Base-by-base conservation (phyloP, 495 filamentous ascomycete species). In the Aspergillus biplanus region DNA sequence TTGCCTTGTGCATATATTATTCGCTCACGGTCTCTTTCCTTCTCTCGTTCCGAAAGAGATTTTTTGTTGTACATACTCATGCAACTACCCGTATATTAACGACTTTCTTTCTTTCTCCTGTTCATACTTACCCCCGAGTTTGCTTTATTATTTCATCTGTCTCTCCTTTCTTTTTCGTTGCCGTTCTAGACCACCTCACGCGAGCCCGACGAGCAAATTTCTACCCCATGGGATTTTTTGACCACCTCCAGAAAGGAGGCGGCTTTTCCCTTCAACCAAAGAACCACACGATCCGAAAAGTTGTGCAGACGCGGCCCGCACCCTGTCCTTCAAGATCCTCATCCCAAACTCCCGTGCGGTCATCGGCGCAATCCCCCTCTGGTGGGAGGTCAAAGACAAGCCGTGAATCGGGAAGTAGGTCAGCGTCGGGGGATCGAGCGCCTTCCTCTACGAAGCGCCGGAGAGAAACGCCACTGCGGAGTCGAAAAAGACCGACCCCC, bases 171-270 rank as follows among this genome's bases (percentile, higher is more conserved):
- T 48, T 57, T 59, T 56, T 56, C 62, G 59, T 64, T 33, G 6
- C 47, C 16, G 16, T 37, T 56, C 48, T 52, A 4, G 15, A 33
- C 54, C 15, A 46, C 34, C 53, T 60, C 35, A 52, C n/a, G 31
- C 53, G 32, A 48, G 34, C 21, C 33, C 59, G 12, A 15, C 4
- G 5, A 37, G 32, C 60, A 7, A 42, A 50, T n/a, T n/a, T 46
- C 31, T 39, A 27, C 46, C 18, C 65, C 59, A 85, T 85, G 82
- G 82, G 81, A 57, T 82, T 83, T 69, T 85, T 85, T 67, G 81
- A 84, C 67, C 80, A 83, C 65, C 74, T 85, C 58, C 82, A 85
- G 56, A 85, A 83, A 74, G 78, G 78, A 71, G 81, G 80, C 65
- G 74, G 69, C 47, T 79, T 81, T 48, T 80, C 81, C 21, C 67